Conservation (phyloP, 371 early-diverging fungal genomes). For the Batrachochytrium dendrobatidis region DNA sequence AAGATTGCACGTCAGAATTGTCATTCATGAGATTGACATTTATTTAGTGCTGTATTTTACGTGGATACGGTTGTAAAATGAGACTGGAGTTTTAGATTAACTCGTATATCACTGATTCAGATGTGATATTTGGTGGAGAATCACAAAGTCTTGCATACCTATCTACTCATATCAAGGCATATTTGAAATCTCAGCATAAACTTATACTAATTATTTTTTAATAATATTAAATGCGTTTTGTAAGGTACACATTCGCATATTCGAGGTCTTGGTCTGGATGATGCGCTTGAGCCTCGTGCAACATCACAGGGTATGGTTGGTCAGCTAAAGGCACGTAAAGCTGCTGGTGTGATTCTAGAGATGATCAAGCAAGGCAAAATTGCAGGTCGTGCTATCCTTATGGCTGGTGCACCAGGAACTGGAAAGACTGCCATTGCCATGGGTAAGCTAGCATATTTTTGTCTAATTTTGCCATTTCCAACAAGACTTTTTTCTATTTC, state of each 20-base stretch:
- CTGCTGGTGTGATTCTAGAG: slow-evolving; percentile 72
- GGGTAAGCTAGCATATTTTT: slow-evolving; percentile 32
- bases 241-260: slow-evolving; percentile 94
- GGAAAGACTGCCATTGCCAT: slow-evolving; percentile 65
- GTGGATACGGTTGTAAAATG: too few species aligned
- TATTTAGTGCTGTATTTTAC: too few species aligned
- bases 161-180: too few species aligned
- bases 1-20: too few species aligned
- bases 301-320: slow-evolving; percentile 98
- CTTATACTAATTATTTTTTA: too few species aligned
- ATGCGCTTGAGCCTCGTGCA: slow-evolving; percentile 75
- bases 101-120: too few species aligned
- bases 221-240: too few species aligned
- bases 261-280: slow-evolving; percentile 62
- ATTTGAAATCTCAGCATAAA: too few species aligned
- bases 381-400: slow-evolving; percentile 50
- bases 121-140: too few species aligned
- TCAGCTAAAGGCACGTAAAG: slow-evolving; percentile 89
- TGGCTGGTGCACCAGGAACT: slow-evolving; percentile 57
- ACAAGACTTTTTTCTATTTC: not conserved
- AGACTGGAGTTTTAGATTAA: too few species aligned
- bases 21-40: too few species aligned
- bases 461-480: not conserved
- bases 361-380: slow-evolving; percentile 53
- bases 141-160: too few species aligned